These are phyloP conservation scores for Diaporthe destruens DNA, from an alignment of 2,329 filamentous ascomycete genomes.

Conservation along the genomic window DNA sequence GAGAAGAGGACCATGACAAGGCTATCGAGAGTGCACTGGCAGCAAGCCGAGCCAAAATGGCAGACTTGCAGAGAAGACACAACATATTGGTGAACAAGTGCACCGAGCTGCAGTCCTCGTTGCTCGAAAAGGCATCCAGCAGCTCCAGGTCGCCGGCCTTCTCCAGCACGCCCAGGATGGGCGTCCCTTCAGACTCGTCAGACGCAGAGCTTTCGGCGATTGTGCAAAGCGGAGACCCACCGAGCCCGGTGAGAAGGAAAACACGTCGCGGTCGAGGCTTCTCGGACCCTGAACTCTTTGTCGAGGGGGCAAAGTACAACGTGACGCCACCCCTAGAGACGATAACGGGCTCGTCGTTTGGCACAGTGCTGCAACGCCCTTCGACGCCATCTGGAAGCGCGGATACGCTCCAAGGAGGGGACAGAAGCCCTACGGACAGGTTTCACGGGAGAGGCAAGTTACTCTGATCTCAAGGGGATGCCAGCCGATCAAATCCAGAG, in stretches of 20 bases:
- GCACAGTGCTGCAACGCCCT: constrained; percentile 50
- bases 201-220: constrained; percentile 55
- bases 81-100: constrained; percentile 64
- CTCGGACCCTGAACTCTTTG: constrained; percentile 57
- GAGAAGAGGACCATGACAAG: constrained; percentile 50
- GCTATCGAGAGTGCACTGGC: constrained; percentile 61
- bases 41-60: constrained; percentile 66
- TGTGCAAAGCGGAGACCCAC: constrained; percentile 46
- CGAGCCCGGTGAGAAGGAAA: constrained; percentile 54
- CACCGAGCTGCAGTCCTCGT: constrained; percentile 62
- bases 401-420: constrained; percentile 42
- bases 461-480: constrained; percentile 51
- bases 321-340: constrained; percentile 56
- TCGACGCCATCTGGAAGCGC: constrained; percentile 53
- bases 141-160: constrained; percentile 39
- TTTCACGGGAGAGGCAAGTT: constrained; percentile 61
- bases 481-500: constrained; percentile 51
- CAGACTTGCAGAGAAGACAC: constrained; percentile 66
- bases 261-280: constrained; percentile 54
- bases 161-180: constrained; percentile 36
- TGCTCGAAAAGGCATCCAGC: constrained; percentile 61
- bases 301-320: constrained; percentile 58
- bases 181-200: constrained; percentile 44
- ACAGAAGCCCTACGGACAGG: constrained; percentile 53
- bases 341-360: constrained; percentile 44